A percentile compares a stretch with the other conserved stretches of the same genome.
Evolutionary conservation across 805 yeast genomes (phyloP).

Genomic region (Candida dajiaensis): DNA sequence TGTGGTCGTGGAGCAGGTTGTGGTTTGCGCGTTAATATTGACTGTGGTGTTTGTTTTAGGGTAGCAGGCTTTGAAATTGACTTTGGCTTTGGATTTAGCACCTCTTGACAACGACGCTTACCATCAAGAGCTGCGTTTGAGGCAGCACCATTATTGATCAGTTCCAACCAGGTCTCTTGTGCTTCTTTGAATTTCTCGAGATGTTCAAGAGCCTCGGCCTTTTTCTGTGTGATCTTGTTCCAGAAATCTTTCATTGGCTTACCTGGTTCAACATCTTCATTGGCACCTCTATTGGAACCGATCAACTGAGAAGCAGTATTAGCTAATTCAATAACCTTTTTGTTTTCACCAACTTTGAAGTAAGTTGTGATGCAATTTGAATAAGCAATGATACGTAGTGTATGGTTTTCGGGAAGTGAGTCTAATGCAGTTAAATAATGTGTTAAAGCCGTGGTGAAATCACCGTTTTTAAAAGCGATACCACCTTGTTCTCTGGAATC

Average conservation of each 20-base stretch:
- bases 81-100: slow-evolving; percentile 49
- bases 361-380: slow-evolving; percentile 72
- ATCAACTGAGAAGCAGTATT: slow-evolving; percentile 26
- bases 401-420: slow-evolving; percentile 58
- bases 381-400: slow-evolving; percentile 56
- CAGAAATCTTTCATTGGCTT: slow-evolving; percentile 64
- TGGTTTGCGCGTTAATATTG: slow-evolving; percentile 3
- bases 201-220: slow-evolving; percentile 83
- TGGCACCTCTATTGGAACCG: slow-evolving; percentile 32
- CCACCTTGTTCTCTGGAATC: slow-evolving; percentile 52
- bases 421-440: slow-evolving; percentile 52
- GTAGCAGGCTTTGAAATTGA: slow-evolving; percentile 26
- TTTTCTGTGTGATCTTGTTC: slow-evolving; percentile 59
- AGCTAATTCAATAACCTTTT: slow-evolving; percentile 25
- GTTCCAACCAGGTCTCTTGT: slow-evolving; percentile 48
- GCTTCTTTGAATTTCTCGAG: slow-evolving; percentile 67
- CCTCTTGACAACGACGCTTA: slow-evolving; percentile 67
- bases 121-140: slow-evolving; percentile 69
- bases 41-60: slow-evolving; percentile 23
- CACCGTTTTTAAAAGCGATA: slow-evolving; percentile 71
- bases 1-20: slow-evolving; percentile 10
- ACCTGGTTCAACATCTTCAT: slow-evolving; percentile 39
- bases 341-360: slow-evolving; percentile 66
- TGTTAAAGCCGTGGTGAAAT: slow-evolving; percentile 60
- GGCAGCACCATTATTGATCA: slow-evolving; percentile 64